Percentiles rank a stretch among this genome's conserved stretches.
Evolutionary conservation across 257 asterid species (phyloP).

Genomic region (Echium plantagineum): DNA sequence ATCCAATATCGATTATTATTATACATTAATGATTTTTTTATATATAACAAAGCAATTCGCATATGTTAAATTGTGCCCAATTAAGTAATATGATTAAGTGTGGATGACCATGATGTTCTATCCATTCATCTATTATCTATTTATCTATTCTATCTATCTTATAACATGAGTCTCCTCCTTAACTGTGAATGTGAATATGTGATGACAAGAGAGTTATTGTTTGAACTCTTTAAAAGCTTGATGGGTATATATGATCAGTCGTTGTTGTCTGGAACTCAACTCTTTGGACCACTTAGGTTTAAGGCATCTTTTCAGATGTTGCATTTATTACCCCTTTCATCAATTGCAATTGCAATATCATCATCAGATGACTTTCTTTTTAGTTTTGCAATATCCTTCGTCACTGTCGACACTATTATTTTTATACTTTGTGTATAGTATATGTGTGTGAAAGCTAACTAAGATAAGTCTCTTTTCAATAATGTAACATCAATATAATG

Average conservation of each 20-base stretch:
- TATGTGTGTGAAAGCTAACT: no score
- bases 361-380: constrained; percentile 12
- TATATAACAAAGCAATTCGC: no score
- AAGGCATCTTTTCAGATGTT: constrained; percentile 54
- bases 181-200: constrained; percentile 18
- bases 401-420: not conserved
- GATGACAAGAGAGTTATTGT: constrained; percentile 13
- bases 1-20: no score
- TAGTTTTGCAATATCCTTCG: constrained; percentile 10
- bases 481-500: no score
- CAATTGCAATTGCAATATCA: no score
- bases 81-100: constrained; percentile 9
- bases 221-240: constrained; percentile 40
- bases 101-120: constrained; percentile 15
- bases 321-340: constrained; percentile 16
- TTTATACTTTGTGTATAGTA: no score
- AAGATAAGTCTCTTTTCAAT: no score
- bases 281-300: constrained; percentile 35
- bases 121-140: constrained; percentile 4
- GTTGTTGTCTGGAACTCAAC: constrained; percentile 47
- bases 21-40: no score
- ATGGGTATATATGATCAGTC: constrained; percentile 28
- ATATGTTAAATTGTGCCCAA: no score
- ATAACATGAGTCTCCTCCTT: constrained; percentile 7
- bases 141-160: not conserved